Evolutionary conservation across 805 yeast species (phyloP).

Genomic region (Maudiozyma bulderi): DNA sequence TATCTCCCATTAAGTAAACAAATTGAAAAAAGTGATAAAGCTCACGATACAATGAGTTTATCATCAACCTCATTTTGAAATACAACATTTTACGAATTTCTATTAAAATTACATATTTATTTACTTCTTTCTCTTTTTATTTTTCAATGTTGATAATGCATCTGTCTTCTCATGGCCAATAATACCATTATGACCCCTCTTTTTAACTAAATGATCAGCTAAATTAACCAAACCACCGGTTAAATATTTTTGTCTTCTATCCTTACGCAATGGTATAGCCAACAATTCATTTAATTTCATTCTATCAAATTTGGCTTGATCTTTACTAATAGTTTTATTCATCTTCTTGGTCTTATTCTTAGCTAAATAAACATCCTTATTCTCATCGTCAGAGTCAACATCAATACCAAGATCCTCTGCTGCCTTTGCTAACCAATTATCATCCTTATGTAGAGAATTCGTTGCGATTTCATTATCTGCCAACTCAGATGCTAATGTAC

Average conservation of each 20-base stretch:
- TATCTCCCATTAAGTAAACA: neutral
- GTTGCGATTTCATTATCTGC: conserved; percentile 62
- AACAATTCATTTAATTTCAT: conserved; percentile 47
- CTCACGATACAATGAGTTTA: neutral
- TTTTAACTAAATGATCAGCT: conserved; percentile 66
- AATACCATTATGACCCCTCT: conserved; percentile 55
- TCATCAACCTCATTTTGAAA: neutral
- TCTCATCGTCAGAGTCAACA: conserved; percentile 55
- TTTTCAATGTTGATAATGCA: conserved; percentile 56
- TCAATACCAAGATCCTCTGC: conserved; percentile 90
- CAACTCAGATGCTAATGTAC: conserved; percentile 56
- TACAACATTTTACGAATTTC: neutral
- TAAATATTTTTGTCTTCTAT: conserved; percentile 59
- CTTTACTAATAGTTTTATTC: conserved; percentile 43
- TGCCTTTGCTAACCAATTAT: conserved; percentile 76
- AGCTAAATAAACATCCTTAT: conserved; percentile 38
- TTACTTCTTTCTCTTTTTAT: conserved; percentile 10
- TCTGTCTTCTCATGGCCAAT: conserved; percentile 60
- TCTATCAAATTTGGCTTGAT: conserved; percentile 38
- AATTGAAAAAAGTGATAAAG: neutral
- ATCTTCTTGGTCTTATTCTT: conserved; percentile 51
- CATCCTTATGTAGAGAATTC: conserved; percentile 55
- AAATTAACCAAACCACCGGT: conserved; percentile 71
- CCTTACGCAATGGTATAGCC: conserved; percentile 46
- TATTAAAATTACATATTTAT: neutral